A percentile compares a stretch with the other conserved stretches of the same genome.
Evolutionary conservation across 257 asterid genomes (phyloP).

Genomic region (Fraxinus excelsior): DNA sequence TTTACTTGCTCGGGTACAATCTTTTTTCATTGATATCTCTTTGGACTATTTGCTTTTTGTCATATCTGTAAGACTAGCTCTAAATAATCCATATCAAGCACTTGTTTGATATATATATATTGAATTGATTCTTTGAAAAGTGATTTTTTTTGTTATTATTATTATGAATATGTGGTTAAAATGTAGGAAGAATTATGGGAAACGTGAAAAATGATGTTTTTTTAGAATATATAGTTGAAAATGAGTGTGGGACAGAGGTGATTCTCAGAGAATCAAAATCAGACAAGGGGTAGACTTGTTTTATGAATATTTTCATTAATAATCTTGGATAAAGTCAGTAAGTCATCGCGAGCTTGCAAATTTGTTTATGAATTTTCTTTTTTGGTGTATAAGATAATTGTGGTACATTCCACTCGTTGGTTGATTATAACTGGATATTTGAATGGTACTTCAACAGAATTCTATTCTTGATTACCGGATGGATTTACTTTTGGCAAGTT

Average conservation of each 20-base stretch:
- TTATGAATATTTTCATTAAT: background rate
- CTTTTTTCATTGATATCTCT: slow-evolving; percentile 12
- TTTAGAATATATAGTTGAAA: too few relatives aligned
- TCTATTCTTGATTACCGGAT: background rate
- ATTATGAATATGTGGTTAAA: too few relatives aligned
- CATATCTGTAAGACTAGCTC: background rate
- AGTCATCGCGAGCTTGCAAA: background rate
- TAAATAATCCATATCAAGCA: background rate
- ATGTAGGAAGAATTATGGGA: too few relatives aligned
- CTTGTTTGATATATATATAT: too few relatives aligned
- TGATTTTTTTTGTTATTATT: too few relatives aligned
- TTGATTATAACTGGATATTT: background rate
- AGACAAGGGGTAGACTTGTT: background rate
- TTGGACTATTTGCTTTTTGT: slow-evolving; percentile 1
- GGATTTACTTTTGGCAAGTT: background rate
- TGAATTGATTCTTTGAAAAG: too few relatives aligned
- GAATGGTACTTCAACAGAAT: too few relatives aligned
- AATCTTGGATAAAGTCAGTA: background rate
- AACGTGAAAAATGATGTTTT: too few relatives aligned
- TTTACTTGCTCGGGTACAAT: slow-evolving; percentile 85
- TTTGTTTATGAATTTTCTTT: background rate
- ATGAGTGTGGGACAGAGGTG: too few relatives aligned
- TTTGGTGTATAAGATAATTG: background rate
- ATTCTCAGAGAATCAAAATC: too few relatives aligned
- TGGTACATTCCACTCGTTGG: background rate